Evolutionary conservation across 768 basidiomycete species (phyloP), one percentile per base, ranked within the genome.

Genomic region (Tulasnella sp.): DNA sequence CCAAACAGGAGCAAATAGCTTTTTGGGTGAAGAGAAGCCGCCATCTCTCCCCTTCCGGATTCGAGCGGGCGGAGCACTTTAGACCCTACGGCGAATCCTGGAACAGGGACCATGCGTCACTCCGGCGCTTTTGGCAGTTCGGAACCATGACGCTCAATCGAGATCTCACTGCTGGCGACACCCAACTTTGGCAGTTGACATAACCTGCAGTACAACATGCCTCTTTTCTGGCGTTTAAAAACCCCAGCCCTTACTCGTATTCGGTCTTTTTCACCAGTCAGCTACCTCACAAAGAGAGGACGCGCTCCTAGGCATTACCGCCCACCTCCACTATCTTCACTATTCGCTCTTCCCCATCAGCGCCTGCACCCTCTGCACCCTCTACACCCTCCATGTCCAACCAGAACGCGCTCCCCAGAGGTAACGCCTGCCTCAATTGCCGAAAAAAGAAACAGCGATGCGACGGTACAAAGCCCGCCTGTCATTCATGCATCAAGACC

Each of bases 371-470:
- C 62, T 68, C 62, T n/a, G 34, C 27, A 68, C 62, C 62, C 62
- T 68, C 62, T n/a, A 19, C 27, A 68, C 62, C 62, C 62, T 68
- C 39, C 39, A 58, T 62, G 38, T 56, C 76, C 48, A 40, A 58
- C 39, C 48, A 56, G 58, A 73, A 72, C 71, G 62, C 78, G 27
- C 71, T 79, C 42, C 78, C 78, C 44, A 40, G 78, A 73, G 78
- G 78, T 21, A 52, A 44, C 71, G 78, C 78, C 36, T 79, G 78
- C 44, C 71, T 79, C 68, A 79, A 72, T 36, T 79, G 78, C 71
- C 78, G 78, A 38, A 74, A 48, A 46, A 79, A 79, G 78, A 79
- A 79, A 73, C 78, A 79, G 71, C 73, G 56, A 40, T 79, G 78
- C 48, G 78, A 79, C 21, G 78, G 44, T 21, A 38, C 36, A 73